Conservation (phyloP, 2,329 filamentous ascomycete species). For the Colletotrichum kahawae region DNA sequence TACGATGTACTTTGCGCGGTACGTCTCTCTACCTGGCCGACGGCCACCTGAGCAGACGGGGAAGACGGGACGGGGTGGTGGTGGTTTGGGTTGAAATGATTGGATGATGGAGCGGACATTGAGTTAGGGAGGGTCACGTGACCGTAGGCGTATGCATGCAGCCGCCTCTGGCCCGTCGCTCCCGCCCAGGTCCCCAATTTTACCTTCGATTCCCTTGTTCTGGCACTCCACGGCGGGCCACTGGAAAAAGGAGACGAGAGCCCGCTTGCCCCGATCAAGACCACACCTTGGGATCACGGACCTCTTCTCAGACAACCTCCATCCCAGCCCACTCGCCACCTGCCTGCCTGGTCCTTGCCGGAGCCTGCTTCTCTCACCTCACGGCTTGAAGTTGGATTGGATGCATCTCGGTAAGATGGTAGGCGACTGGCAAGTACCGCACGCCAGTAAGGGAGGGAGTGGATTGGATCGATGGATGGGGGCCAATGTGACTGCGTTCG, state of each 20-base stretch:
- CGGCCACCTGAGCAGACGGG: not conserved
- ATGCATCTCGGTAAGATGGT: not conserved
- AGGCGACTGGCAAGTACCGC: not conserved
- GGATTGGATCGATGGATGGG: not conserved
- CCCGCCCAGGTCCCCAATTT: constrained; percentile 16
- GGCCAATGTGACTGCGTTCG: not conserved
- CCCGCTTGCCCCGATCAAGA: constrained; percentile 4
- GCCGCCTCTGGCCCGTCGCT: constrained; percentile 18
- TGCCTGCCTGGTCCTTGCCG: not conserved
- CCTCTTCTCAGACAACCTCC: not conserved
- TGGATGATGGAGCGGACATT: constrained; percentile 7
- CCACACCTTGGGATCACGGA: not conserved
- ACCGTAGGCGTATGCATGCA: constrained; percentile 16
- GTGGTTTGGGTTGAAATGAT: not conserved
- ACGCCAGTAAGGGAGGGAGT: not conserved
- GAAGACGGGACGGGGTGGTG: not conserved
- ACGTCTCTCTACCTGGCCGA: not conserved
- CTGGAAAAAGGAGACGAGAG: not conserved
- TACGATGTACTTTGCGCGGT: not conserved
- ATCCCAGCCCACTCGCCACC: not conserved
- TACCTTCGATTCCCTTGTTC: constrained; percentile 15
- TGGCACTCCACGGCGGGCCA: constrained; percentile 6
- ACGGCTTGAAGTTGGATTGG: not conserved
- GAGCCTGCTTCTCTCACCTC: not conserved
- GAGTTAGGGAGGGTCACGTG: constrained; percentile 14